A percentile compares a stretch with the other conserved stretches of the same genome.
Evolutionary conservation across 108 stramenopile species (phyloP).

Genomic region (Skeletonema costatum): DNA sequence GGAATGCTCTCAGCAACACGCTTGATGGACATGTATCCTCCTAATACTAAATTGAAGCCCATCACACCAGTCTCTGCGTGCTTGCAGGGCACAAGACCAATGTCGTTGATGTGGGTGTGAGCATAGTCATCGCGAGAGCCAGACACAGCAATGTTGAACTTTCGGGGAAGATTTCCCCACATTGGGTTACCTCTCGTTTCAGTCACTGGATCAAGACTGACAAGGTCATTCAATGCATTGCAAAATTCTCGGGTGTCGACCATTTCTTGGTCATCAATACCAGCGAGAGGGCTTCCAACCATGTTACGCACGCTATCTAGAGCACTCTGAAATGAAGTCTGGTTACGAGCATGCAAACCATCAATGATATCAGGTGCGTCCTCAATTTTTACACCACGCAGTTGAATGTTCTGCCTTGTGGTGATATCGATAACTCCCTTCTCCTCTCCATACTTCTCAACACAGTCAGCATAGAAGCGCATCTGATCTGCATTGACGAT

Average conservation of each 20-base stretch:
- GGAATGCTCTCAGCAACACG: conserved; percentile 84
- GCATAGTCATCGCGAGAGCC: conserved; percentile 91
- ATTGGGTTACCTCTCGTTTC: conserved; percentile 82
- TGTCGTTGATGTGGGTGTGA: conserved; percentile 95
- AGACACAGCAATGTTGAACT: conserved; percentile 94
- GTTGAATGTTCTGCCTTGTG: conserved; percentile 90
- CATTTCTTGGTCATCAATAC: conserved; percentile 89
- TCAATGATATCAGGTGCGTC: conserved; percentile 89
- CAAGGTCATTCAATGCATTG: conserved; percentile 85
- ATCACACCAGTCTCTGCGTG: conserved; percentile 85
- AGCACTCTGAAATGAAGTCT: conserved; percentile 87
- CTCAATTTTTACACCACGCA: conserved; percentile 92
- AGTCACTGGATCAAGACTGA: conserved; percentile 77
- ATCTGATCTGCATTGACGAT: conserved; percentile 90
- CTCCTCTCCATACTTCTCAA: conserved; percentile 86
- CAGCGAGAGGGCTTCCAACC: conserved; percentile 93
- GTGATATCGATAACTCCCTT: conserved; percentile 93
- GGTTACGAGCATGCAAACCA: conserved; percentile 84
- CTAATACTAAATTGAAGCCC: conserved; percentile 94
- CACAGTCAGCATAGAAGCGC: conserved; percentile 82
- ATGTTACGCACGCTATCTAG: conserved; percentile 94
- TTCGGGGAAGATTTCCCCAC: conserved; percentile 91
- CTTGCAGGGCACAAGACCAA: conserved; percentile 76
- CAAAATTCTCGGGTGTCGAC: conserved; percentile 87
- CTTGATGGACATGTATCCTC: conserved; percentile 95